These are phyloP conservation scores for Ophiocordyceps camponoti-saundersi DNA, from an alignment of 2,329 filamentous ascomycete species.

Conservation along the genomic window DNA sequence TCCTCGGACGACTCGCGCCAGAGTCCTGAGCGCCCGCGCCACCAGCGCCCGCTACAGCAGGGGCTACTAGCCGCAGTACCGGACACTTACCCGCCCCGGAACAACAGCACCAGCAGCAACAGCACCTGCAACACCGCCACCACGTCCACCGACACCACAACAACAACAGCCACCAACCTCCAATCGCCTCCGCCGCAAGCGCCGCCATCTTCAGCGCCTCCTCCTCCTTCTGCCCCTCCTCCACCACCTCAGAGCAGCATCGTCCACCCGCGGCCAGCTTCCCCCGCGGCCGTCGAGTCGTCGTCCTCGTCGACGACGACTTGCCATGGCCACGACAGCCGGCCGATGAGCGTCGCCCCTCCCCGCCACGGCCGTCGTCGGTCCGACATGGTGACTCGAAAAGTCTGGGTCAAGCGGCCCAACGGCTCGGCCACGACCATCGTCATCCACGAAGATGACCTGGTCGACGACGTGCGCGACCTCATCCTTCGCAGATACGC, in stretches of 20 bases:
- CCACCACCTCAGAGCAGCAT: not conserved
- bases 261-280: not conserved
- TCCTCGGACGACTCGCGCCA: too few relatives aligned
- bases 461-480: constrained; percentile 90
- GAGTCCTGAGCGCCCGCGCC: not conserved
- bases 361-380: constrained; percentile 18
- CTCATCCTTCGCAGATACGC: constrained; percentile 84
- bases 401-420: constrained; percentile 89
- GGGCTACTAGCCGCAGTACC: not conserved
- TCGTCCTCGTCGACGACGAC: not conserved
- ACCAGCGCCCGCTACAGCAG: not conserved
- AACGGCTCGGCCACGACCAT: constrained; percentile 76
- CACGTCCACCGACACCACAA: too few relatives aligned
- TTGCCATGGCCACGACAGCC: not conserved
- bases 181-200: too few relatives aligned
- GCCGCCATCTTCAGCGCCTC: too few relatives aligned
- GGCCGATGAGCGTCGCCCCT: constrained; percentile 1
- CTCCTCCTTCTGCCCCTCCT: not conserved
- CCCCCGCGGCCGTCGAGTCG: not conserved
- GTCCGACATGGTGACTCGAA: constrained; percentile 46
- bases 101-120: not conserved
- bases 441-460: constrained; percentile 67
- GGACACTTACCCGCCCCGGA: not conserved
- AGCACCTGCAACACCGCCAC: too few relatives aligned
- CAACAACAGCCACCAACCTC: too few relatives aligned